These are phyloP conservation scores for Rutstroemia sydowiana DNA, from an alignment of 2,329 filamentous ascomycete genomes.

Conservation along the genomic window DNA sequence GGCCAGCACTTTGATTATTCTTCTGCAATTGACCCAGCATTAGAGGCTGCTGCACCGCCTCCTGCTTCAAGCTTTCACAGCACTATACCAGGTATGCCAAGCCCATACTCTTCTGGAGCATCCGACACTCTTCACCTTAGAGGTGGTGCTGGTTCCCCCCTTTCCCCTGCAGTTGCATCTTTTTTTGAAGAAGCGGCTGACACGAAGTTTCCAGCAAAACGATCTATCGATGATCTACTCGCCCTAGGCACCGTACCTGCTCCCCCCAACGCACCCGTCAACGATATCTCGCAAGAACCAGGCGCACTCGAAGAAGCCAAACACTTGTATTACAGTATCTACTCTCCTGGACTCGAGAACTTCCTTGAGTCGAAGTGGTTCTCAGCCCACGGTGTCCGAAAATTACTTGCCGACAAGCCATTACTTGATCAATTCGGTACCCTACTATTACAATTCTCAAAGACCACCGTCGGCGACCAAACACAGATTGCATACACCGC, in stretches of 20 bases:
- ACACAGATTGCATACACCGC: constrained; percentile 46
- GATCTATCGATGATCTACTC: constrained; percentile 50
- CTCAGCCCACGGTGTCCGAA: constrained; percentile 37
- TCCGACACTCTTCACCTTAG: constrained; percentile 40
- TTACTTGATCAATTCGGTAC: constrained; percentile 61
- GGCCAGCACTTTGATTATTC: constrained; percentile 48
- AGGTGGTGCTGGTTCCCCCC: constrained; percentile 42
- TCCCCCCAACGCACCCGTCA: no score
- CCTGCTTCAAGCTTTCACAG: constrained; percentile 18
- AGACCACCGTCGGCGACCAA: constrained; percentile 40
- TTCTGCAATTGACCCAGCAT: constrained; percentile 57
- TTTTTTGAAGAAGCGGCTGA: constrained; percentile 31
- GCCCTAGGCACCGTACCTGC: no score
- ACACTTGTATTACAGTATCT: constrained; percentile 67
- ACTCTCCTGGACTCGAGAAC: constrained; percentile 64
- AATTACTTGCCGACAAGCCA: constrained; percentile 44
- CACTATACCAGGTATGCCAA: constrained; percentile 29
- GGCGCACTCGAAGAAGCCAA: constrained; percentile 46
- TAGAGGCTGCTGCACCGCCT: constrained; percentile 42
- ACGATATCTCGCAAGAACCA: no score
- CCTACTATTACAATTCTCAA: constrained; percentile 50
- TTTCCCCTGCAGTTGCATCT: constrained; percentile 25
- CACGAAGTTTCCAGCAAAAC: constrained; percentile 49
- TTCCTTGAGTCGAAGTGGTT: constrained; percentile 86
- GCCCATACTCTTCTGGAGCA: constrained; percentile 30